These are phyloP conservation scores for Daedalea quercina DNA, from an alignment of 768 basidiomycete genomes.

Conservation along the genomic window DNA sequence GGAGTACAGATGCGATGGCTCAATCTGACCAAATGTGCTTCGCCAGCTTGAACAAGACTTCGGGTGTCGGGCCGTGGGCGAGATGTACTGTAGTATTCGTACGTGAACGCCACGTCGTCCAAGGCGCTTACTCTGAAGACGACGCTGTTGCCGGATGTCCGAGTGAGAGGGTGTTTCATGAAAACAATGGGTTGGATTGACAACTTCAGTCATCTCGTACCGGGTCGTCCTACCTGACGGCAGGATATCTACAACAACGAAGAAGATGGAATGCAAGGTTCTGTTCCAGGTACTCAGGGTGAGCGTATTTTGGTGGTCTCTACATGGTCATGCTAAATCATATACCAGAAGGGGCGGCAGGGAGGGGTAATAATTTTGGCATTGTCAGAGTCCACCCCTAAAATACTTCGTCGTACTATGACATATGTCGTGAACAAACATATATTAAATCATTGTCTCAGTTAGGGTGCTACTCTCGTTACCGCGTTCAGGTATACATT, in stretches of 20 bases:
- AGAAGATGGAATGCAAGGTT: not conserved
- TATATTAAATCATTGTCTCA: no score
- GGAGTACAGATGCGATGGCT: constrained; percentile 21
- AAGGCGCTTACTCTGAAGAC: no score
- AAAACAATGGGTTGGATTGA: constrained; percentile 30
- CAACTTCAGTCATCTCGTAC: constrained; percentile 22
- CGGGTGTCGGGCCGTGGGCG: constrained; percentile 18
- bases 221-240: constrained; percentile 27
- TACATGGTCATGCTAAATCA: no score
- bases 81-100: constrained; percentile 13
- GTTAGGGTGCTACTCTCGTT: not conserved
- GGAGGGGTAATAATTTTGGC: not conserved
- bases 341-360: not conserved
- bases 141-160: no score
- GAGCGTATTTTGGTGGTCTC: no score
- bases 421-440: no score
- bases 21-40: constrained; percentile 11
- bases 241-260: constrained; percentile 1
- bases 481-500: not conserved
- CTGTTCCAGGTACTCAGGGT: not conserved
- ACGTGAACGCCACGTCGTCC: no score
- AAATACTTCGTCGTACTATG: not conserved
- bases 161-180: constrained; percentile 23
- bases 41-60: constrained; percentile 4
- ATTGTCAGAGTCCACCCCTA: not conserved